A percentile compares a stretch with the other conserved stretches of the same genome.
These are phyloP conservation scores for Heimioporus sp. DNA, from an alignment of 768 basidiomycete genomes.

Conservation along the genomic window DNA sequence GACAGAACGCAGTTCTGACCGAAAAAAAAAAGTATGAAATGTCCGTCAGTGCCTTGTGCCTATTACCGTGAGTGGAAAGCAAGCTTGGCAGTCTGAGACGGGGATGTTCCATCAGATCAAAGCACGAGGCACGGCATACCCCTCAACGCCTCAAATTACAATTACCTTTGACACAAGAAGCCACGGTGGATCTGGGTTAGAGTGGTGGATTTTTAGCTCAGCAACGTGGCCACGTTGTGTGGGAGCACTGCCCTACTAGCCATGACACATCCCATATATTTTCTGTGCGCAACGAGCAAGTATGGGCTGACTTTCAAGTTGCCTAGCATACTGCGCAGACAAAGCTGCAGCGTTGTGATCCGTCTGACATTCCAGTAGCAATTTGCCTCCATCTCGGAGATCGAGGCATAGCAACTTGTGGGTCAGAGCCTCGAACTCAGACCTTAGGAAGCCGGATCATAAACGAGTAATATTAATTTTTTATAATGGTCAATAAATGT, in stretches of 20 bases:
- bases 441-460: not conserved
- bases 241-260: not conserved
- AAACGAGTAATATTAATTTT: not conserved
- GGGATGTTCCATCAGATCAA: not conserved
- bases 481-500: not conserved
- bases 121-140: constrained; percentile 3
- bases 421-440: not conserved
- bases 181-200: not conserved
- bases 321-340: no score
- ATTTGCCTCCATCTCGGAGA: not conserved
- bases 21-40: not conserved
- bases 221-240: not conserved
- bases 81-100: not conserved
- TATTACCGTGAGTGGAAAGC: constrained; percentile 1
- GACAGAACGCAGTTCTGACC: no score
- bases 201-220: not conserved
- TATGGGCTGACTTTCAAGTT: no score
- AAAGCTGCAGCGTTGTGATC: no score
- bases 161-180: not conserved
- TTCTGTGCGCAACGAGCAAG: not conserved
- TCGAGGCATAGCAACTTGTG: not conserved
- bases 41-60: not conserved
- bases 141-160: not conserved
- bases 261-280: not conserved
- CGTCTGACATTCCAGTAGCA: no score